A percentile compares a stretch with the other conserved stretches of the same genome.
Conservation (phyloP, 1,284 basidiomycete genomes). For the Golubevia sp. region DNA sequence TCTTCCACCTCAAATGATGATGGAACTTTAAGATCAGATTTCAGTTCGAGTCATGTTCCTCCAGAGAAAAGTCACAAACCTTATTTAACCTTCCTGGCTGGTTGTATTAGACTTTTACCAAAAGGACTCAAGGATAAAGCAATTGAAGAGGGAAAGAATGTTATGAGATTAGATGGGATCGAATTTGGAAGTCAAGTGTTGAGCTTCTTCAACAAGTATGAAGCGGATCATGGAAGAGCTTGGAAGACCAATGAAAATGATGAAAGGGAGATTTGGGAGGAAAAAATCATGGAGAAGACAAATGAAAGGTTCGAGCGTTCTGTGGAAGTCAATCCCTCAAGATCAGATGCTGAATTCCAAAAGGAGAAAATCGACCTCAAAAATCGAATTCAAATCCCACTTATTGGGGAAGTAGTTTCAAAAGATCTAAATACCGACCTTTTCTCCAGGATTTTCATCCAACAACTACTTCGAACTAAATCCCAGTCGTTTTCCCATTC, state of each 20-base stretch:
- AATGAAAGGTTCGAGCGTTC: neutral
- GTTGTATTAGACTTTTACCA: neutral
- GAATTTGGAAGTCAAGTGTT: neutral
- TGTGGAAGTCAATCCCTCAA: neutral
- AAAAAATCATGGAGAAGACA: neutral
- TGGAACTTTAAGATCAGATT: neutral
- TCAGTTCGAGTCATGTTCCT: neutral
- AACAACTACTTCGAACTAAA: neutral
- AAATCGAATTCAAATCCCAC: too few relatives aligned
- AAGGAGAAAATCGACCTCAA: neutral
- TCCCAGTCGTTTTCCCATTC: too few relatives aligned
- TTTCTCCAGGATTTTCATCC: neutral
- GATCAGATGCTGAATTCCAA: neutral
- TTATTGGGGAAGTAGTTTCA: neutral
- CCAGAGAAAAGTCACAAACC: neutral
- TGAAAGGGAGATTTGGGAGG: too few relatives aligned
- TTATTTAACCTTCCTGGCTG: neutral
- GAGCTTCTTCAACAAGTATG: neutral
- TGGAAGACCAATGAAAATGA: neutral
- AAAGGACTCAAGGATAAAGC: neutral
- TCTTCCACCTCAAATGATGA: neutral
- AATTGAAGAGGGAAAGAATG: neutral
- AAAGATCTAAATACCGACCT: neutral
- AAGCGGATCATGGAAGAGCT: neutral
- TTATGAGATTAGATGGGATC: neutral